These are phyloP conservation scores for Ustulina deusta DNA, from an alignment of 2,329 filamentous ascomycete genomes.

Conservation along the genomic window DNA sequence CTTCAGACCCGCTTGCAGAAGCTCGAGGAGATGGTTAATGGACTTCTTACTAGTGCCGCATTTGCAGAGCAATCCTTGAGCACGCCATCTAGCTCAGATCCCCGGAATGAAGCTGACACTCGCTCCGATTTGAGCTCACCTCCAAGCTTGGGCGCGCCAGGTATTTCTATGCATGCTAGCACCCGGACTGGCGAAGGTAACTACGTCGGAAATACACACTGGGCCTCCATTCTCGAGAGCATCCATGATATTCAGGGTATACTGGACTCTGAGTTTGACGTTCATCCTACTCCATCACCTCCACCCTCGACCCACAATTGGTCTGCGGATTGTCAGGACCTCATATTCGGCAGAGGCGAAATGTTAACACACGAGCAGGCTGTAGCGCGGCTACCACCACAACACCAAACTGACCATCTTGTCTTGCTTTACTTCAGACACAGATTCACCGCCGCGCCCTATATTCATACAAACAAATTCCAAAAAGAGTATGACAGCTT, in stretches of 20 bases:
- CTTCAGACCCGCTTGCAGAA: constrained; percentile 54
- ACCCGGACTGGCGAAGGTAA: constrained; percentile 44
- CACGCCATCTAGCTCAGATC: constrained; percentile 49
- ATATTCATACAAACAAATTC: constrained; percentile 58
- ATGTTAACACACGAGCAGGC: constrained; percentile 52
- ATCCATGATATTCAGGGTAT: constrained; percentile 53
- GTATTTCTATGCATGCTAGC: constrained; percentile 38
- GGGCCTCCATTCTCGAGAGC: constrained; percentile 53
- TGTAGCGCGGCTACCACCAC: constrained; percentile 49
- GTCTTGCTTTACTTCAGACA: constrained; percentile 53
- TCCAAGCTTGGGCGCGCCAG: constrained; percentile 43
- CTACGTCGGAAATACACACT: constrained; percentile 54
- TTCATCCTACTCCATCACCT: constrained; percentile 45
- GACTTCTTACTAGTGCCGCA: constrained; percentile 45
- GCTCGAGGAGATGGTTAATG: constrained; percentile 54
- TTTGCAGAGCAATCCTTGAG: constrained; percentile 43
- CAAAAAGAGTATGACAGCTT: constrained; percentile 62
- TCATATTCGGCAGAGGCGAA: constrained; percentile 47
- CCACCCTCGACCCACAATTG: constrained; percentile 44
- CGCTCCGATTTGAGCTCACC: constrained; percentile 50
- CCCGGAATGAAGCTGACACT: constrained; percentile 46
- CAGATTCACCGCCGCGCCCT: constrained; percentile 51
- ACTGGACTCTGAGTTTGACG: constrained; percentile 47
- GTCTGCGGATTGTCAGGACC: constrained; percentile 45
- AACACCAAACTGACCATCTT: constrained; percentile 50